A percentile compares a stretch with the other conserved stretches of the same genome.
These are phyloP conservation scores for Candida sp. DNA, from an alignment of 1,139 yeast genomes.

Conservation along the genomic window DNA sequence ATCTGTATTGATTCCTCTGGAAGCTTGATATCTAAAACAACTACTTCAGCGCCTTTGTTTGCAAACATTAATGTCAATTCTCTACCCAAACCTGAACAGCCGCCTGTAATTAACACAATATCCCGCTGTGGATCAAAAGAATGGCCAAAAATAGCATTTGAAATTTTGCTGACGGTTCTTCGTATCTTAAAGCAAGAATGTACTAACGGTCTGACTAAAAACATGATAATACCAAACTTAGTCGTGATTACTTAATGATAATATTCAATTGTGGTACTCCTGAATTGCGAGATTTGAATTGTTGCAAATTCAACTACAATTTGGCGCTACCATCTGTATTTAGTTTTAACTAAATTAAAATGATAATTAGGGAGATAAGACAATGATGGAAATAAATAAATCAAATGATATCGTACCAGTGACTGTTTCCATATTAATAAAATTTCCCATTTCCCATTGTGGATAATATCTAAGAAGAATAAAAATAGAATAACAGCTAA, in stretches of 20 bases:
- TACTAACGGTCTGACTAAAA: neutral
- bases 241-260: neutral
- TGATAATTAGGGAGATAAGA: too few species aligned
- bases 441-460: too few species aligned
- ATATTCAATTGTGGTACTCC: neutral
- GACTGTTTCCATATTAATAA: too few species aligned
- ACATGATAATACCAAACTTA: neutral
- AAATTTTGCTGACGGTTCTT: conserved; percentile 23
- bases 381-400: too few species aligned
- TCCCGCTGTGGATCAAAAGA: conserved; percentile 50
- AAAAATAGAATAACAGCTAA: too few species aligned
- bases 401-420: too few species aligned
- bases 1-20: conserved; percentile 34
- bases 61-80: conserved; percentile 51
- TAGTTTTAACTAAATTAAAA: too few species aligned
- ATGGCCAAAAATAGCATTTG: conserved; percentile 45
- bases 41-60: conserved; percentile 42
- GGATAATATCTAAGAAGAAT: too few species aligned
- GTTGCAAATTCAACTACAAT: neutral
- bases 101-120: conserved; percentile 80
- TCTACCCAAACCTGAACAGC: conserved; percentile 70
- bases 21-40: conserved; percentile 57
- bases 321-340: neutral
- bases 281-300: neutral
- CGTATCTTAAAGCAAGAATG: conserved; percentile 13